These are phyloP conservation scores for Ambrosia artemisiifolia DNA, from an alignment of 129 eudicot genomes.

Conservation along the genomic window DNA sequence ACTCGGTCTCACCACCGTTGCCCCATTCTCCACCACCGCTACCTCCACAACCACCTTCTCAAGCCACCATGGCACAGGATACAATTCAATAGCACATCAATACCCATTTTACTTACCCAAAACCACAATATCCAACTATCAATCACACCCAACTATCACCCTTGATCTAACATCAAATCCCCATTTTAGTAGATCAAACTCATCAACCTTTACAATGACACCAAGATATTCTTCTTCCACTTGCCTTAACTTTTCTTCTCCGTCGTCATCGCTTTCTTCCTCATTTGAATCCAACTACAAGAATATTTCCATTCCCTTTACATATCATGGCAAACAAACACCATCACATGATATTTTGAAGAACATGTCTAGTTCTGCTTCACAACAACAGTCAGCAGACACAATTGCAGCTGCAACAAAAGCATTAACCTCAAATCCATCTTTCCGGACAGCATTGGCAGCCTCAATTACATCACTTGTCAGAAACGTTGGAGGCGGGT, in stretches of 20 bases:
- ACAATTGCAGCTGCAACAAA: conserved; percentile 60
- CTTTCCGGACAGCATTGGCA: conserved; percentile 61
- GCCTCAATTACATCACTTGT: conserved; percentile 62
- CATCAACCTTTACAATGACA: conserved; percentile 24
- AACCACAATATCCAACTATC: conserved; percentile 51
- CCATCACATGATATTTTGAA: conserved; percentile 17
- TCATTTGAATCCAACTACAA: conserved; percentile 42
- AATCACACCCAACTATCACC: conserved; percentile 75
- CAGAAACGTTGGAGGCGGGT: conserved; percentile 33
- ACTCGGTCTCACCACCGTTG: conserved; percentile 24
- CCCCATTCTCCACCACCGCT: conserved; percentile 21
- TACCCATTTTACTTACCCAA: conserved; percentile 50
- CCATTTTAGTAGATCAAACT: conserved; percentile 25
- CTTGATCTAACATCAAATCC: conserved; percentile 60
- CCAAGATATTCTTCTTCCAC: conserved; percentile 42
- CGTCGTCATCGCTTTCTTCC: conserved; percentile 30
- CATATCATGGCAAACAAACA: conserved; percentile 26
- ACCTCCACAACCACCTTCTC: conserved; percentile 34
- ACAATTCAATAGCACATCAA: conserved; percentile 20
- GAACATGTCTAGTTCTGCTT: conserved; percentile 9
- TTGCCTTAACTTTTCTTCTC: conserved; percentile 50
- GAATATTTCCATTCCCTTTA: conserved; percentile 16
- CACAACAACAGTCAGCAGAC: conserved; percentile 28
- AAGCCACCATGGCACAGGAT: conserved; percentile 34
- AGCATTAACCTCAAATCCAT: conserved; percentile 61